These are phyloP conservation scores for Multifurca ochricompacta DNA, from an alignment of 768 basidiomycete genomes.

Conservation along the genomic window DNA sequence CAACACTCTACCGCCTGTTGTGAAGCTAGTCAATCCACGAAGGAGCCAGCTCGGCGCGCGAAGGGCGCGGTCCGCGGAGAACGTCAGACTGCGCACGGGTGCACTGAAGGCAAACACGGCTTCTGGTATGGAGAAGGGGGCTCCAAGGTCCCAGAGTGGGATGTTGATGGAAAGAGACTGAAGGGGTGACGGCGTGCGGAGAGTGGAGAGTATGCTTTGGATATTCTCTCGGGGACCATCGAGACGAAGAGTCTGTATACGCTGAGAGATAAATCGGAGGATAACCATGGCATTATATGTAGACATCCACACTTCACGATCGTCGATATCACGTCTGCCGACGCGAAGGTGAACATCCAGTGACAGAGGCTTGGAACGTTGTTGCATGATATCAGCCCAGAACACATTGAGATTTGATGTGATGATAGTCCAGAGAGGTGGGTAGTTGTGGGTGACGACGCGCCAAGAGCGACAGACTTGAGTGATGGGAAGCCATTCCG, in stretches of 20 bases:
- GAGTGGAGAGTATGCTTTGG: neutral
- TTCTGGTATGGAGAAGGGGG: neutral
- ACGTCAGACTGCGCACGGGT: slow-evolving; percentile 1
- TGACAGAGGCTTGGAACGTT: neutral
- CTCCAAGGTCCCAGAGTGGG: slow-evolving; percentile 7
- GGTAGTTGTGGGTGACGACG: neutral
- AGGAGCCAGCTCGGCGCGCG: slow-evolving; percentile 3
- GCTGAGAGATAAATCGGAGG: neutral
- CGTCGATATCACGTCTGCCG: slow-evolving; percentile 6
- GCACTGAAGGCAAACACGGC: neutral
- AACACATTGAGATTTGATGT: slow-evolving; percentile 5
- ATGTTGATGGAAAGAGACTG: neutral
- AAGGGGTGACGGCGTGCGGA: neutral
- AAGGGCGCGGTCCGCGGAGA: neutral
- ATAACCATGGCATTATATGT: neutral
- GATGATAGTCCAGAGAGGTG: slow-evolving; percentile 10
- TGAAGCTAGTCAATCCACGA: neutral
- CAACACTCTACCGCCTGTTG: neutral
- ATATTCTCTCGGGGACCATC: slow-evolving; percentile 5
- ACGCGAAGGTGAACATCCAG: slow-evolving; percentile 12
- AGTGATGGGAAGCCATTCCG: slow-evolving; percentile 15
- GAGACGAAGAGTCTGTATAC: slow-evolving; percentile 8
- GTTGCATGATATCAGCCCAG: slow-evolving; percentile 8
- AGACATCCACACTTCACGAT: neutral
- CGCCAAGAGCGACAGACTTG: slow-evolving; percentile 13